Evolutionary conservation across 2,329 filamentous ascomycete genomes (phyloP).

Genomic region (Sporothrix sp.): DNA sequence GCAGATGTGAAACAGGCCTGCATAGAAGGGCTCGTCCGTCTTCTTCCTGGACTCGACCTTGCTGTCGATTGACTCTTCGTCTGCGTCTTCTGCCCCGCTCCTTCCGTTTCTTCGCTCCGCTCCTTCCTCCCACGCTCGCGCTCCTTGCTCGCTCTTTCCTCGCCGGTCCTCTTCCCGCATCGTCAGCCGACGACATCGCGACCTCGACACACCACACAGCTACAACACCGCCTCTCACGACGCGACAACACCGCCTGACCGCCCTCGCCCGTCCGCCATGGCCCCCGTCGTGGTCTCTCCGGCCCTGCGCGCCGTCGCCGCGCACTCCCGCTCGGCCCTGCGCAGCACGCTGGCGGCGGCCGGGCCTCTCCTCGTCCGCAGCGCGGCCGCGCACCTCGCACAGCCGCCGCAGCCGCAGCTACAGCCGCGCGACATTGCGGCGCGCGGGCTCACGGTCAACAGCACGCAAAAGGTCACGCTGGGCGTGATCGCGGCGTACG

Average conservation of each 20-base stretch:
- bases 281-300: slow-evolving; percentile 12
- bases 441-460: slow-evolving; percentile 41
- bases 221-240: too few relatives aligned
- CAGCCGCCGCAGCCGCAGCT: neutral
- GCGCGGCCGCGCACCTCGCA: slow-evolving; percentile 5
- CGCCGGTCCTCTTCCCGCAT: too few relatives aligned
- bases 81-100: too few relatives aligned
- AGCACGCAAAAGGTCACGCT: slow-evolving; percentile 62
- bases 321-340: slow-evolving; percentile 7
- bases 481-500: slow-evolving; percentile 47
- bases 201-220: too few relatives aligned
- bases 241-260: neutral
- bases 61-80: too few relatives aligned
- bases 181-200: too few relatives aligned
- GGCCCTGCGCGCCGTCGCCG: slow-evolving; percentile 13
- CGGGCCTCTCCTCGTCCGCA: slow-evolving; percentile 12
- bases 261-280: slow-evolving; percentile 1
- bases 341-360: slow-evolving; percentile 13
- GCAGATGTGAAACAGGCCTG: too few relatives aligned
- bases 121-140: too few relatives aligned
- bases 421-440: neutral
- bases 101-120: too few relatives aligned
- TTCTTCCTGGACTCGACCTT: too few relatives aligned
- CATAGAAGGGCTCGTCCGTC: too few relatives aligned
- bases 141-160: too few relatives aligned